Conservation (phyloP, 108 stramenopile species). For the Halocafeteria seosinensis region DNA sequence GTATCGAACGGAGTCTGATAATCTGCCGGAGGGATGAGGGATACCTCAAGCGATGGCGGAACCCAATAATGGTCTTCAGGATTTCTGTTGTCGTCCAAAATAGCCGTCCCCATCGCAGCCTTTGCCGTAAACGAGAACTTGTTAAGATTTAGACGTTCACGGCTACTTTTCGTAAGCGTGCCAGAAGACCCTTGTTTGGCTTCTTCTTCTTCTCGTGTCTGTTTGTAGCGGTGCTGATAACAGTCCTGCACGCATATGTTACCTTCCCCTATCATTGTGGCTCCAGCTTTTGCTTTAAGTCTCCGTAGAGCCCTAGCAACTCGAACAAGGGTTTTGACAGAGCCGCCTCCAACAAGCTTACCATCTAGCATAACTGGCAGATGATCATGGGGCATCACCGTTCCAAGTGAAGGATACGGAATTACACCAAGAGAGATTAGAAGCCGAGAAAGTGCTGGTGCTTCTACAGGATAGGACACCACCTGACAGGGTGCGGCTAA, state of each 20-base stretch:
- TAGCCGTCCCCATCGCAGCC: too few species aligned
- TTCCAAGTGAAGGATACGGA: slow-evolving; percentile 46
- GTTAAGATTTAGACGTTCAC: too few species aligned
- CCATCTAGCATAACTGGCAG: slow-evolving; percentile 61
- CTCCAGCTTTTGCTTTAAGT: slow-evolving; percentile 63
- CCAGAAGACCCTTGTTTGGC: too few species aligned
- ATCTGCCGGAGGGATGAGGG: not conserved
- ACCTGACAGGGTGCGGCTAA: slow-evolving; percentile 54
- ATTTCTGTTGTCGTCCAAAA: too few species aligned
- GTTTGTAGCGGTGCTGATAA: too few species aligned
- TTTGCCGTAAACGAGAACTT: too few species aligned
- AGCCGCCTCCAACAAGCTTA: slow-evolving; percentile 46
- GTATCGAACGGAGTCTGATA: not conserved
- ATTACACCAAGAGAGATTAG: slow-evolving; percentile 48
- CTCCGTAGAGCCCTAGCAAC: slow-evolving; percentile 48
- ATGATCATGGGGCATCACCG: slow-evolving; percentile 16
- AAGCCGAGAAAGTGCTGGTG: slow-evolving; percentile 33
- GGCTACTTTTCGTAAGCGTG: too few species aligned
- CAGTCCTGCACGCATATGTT: too few species aligned
- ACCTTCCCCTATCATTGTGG: too few species aligned
- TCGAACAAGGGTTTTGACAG: slow-evolving; percentile 34
- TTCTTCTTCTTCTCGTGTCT: too few species aligned
- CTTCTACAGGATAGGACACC: not conserved
- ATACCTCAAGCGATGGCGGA: slow-evolving; percentile 3
- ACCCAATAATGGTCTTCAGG: not conserved